phyloP scores from a whole-genome alignment of 306 rosid species.

The Cicer cuneatum region DNA sequence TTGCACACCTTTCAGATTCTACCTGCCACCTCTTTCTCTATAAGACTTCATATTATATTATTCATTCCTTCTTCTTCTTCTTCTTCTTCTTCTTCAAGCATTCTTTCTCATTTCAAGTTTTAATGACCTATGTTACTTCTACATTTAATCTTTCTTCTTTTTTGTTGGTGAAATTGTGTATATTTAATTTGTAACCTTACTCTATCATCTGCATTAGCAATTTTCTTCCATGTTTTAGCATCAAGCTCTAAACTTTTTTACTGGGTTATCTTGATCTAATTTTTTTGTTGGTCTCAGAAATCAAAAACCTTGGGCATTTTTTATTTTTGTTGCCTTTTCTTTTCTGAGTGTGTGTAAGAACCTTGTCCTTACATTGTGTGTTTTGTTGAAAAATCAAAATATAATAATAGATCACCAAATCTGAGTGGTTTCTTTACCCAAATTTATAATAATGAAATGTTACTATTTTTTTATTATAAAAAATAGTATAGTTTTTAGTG shows the following conservation, averaged over 20 bases:
- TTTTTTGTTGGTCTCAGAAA: constrained; percentile 22
- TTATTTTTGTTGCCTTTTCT: not conserved
- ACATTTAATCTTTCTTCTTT: constrained; percentile 28
- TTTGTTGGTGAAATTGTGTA: constrained; percentile 20
- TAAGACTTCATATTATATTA: not conserved
- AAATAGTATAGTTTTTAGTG: not conserved
- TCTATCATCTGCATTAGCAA: constrained; percentile 51
- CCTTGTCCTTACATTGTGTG: constrained; percentile 27
- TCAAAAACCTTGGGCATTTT: constrained; percentile 34
- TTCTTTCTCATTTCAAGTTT: not conserved
- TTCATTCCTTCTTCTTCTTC: constrained; percentile 22
- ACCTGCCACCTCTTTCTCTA: constrained; percentile 21
- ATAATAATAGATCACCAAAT: constrained; percentile 16
- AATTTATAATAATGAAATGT: not conserved
- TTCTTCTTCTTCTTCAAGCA: constrained; percentile 37
- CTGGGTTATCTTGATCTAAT: constrained; percentile 58
- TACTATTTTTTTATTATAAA: constrained; percentile 3
- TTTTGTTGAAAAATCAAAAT: not conserved
- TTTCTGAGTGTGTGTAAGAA: not conserved
- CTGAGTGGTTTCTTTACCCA: constrained; percentile 26
- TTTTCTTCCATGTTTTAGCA: constrained; percentile 44
- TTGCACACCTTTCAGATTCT: constrained; percentile 4
- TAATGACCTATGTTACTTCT: not conserved
- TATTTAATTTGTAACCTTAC: constrained; percentile 9
- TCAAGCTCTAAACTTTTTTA: constrained; percentile 14